phyloP scores from a whole-genome alignment of 352 stramenopile species.

The Pythium biforme region DNA sequence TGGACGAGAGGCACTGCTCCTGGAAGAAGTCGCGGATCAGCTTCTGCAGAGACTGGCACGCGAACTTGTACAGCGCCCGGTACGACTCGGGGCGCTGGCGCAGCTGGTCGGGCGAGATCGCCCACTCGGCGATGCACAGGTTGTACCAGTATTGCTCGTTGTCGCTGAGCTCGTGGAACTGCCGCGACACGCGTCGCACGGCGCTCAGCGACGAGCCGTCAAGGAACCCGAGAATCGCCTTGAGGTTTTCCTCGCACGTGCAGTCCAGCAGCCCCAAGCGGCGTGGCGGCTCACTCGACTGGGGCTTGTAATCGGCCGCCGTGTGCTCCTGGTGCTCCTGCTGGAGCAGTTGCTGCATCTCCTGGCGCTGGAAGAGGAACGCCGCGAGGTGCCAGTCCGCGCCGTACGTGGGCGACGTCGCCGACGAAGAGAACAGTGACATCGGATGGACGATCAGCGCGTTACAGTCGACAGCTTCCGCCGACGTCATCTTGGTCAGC shows the following conservation, averaged over 20 bases:
- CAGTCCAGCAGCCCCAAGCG: constrained; percentile 51
- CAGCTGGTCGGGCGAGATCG: constrained; percentile 74
- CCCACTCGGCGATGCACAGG: constrained; percentile 67
- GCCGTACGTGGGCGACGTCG: constrained; percentile 32
- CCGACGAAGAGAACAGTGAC: constrained; percentile 37
- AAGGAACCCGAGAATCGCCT: constrained; percentile 61
- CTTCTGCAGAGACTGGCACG: constrained; percentile 63
- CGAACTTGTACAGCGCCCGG: constrained; percentile 74
- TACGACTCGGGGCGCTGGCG: constrained; percentile 54
- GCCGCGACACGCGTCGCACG: constrained; percentile 55
- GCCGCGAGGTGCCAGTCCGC: constrained; percentile 39
- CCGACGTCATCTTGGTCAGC: background rate
- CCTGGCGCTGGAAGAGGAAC: constrained; percentile 32
- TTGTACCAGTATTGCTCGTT: constrained; percentile 69
- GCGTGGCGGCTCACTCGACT: background rate
- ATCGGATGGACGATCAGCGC: constrained; percentile 75
- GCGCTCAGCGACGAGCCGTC: constrained; percentile 66
- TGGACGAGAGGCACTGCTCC: constrained; percentile 69
- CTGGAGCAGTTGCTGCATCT: constrained; percentile 36
- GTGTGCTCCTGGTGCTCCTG: constrained; percentile 9
- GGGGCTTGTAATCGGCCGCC: no score
- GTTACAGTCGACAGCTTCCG: constrained; percentile 13
- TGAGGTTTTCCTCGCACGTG: constrained; percentile 74
- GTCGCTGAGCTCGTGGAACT: constrained; percentile 46
- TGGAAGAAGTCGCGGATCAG: constrained; percentile 80